These are phyloP conservation scores for Metschnikowia kofuensis DNA, from an alignment of 805 yeast genomes.

Conservation along the genomic window DNA sequence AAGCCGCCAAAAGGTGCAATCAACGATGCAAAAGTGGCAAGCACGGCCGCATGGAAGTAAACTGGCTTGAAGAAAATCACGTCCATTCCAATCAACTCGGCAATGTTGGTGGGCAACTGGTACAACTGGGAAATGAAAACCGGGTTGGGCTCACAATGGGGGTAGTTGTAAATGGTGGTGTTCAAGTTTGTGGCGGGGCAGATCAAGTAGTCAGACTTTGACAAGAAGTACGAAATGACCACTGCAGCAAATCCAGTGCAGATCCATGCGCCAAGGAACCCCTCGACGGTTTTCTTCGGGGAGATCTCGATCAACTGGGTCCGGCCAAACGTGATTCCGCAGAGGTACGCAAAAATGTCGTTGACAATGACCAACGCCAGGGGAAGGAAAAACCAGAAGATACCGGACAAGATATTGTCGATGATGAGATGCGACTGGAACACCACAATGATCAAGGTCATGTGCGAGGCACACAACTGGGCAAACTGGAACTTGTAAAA, in stretches of 20 bases:
- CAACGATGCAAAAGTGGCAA: conserved; percentile 93
- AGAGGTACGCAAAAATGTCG: conserved; percentile 93
- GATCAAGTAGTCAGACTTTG: conserved; percentile 69
- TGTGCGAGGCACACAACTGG: conserved; percentile 89
- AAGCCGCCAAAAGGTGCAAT: conserved; percentile 99
- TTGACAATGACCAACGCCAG: conserved; percentile 88
- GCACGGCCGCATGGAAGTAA: conserved; percentile 79
- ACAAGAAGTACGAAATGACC: conserved; percentile 58
- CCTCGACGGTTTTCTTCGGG: conserved; percentile 97
- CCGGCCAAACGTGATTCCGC: conserved; percentile 94
- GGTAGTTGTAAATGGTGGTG: conserved; percentile 56
- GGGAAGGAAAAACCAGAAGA: conserved; percentile 93
- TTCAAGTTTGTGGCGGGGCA: conserved; percentile 80
- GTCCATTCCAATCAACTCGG: conserved; percentile 43
- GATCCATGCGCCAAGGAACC: conserved; percentile 96
- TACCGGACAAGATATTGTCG: conserved; percentile 82
- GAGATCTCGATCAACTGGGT: conserved; percentile 91
- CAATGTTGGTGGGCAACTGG: conserved; percentile 68
- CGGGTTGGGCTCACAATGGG: conserved; percentile 81
- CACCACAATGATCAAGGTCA: conserved; percentile 86
- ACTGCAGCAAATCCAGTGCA: conserved; percentile 80
- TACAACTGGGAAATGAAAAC: conserved; percentile 81
- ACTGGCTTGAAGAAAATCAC: conserved; percentile 74
- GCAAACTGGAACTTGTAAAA: conserved; percentile 89
- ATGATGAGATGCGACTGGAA: conserved; percentile 93